These are phyloP conservation scores for Vaucheria bursata DNA, from an alignment of 352 stramenopile genomes.

Conservation along the genomic window DNA sequence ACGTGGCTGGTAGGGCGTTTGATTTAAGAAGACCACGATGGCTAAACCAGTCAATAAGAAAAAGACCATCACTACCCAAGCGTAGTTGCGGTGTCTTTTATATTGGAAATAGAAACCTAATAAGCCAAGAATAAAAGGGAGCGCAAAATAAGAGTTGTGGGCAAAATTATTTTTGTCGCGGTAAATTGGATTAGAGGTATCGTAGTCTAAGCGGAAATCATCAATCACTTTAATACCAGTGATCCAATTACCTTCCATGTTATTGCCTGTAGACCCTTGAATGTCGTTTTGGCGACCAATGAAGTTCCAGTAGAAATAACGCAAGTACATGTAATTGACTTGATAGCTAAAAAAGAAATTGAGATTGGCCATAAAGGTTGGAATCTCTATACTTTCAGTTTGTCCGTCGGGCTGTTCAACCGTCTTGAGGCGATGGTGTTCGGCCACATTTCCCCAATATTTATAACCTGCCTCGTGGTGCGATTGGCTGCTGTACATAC, in stretches of 20 bases:
- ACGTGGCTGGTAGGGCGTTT: neutral
- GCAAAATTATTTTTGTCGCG: slow-evolving; percentile 2
- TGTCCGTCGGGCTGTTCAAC: neutral
- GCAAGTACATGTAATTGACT: neutral
- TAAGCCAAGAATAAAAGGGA: neutral
- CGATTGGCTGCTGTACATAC: neutral
- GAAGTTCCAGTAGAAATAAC: slow-evolving; percentile 1
- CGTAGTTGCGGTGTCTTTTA: neutral
- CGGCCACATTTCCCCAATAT: neutral
- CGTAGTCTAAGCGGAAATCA: neutral
- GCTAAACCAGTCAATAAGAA: neutral
- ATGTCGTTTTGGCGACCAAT: slow-evolving; percentile 1
- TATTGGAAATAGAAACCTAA: neutral
- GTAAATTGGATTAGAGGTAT: neutral
- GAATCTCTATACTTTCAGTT: neutral
- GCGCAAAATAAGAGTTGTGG: neutral
- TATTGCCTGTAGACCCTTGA: neutral
- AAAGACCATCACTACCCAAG: neutral
- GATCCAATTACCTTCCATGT: slow-evolving; percentile 1
- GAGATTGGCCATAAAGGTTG: neutral
- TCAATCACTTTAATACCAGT: slow-evolving; percentile 2
- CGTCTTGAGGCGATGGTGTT: neutral
- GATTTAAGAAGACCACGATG: neutral
- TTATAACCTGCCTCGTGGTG: neutral
- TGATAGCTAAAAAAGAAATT: neutral